phyloP scores from a whole-genome alignment of 2,329 filamentous ascomycete species.

The Hypoxylon sp. region DNA sequence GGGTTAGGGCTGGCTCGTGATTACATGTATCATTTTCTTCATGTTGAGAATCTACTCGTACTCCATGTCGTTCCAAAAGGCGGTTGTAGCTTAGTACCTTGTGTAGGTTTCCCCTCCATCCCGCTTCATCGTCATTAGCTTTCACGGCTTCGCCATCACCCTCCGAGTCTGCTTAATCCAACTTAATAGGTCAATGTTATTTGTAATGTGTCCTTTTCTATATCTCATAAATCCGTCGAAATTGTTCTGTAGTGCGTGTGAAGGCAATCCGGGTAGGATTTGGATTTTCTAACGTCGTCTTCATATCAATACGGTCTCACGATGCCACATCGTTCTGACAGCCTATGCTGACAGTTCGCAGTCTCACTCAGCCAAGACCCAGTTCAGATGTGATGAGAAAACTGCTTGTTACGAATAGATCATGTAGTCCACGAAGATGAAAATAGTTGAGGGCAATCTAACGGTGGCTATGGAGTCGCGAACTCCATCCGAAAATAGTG shows the following conservation, averaged over 20 bases:
- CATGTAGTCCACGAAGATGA: slow-evolving; percentile 20
- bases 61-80: background rate
- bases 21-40: background rate
- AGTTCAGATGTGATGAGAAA: slow-evolving; percentile 26
- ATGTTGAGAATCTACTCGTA: background rate
- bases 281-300: slow-evolving; percentile 17
- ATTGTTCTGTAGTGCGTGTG: background rate
- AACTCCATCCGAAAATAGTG: slow-evolving; percentile 45
- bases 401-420: slow-evolving; percentile 14
- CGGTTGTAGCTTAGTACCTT: background rate
- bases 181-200: slow-evolving; percentile 6
- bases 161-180: slow-evolving; percentile 4
- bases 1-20: slow-evolving; percentile 10
- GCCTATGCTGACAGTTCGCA: slow-evolving; percentile 34
- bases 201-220: slow-evolving; percentile 12
- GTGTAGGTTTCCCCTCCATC: slow-evolving; percentile 17
- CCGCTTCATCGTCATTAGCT: slow-evolving; percentile 29
- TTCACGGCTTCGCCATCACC: slow-evolving; percentile 26
- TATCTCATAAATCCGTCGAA: slow-evolving; percentile 1
- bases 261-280: slow-evolving; percentile 20
- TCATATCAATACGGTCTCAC: slow-evolving; percentile 9
- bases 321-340: slow-evolving; percentile 12
- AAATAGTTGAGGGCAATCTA: slow-evolving; percentile 29
- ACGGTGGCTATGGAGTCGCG: slow-evolving; percentile 26
- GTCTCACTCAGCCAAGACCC: slow-evolving; percentile 35